Conservation (phyloP, 805 yeast genomes). For the Tetrapisispora iriomotensis region DNA sequence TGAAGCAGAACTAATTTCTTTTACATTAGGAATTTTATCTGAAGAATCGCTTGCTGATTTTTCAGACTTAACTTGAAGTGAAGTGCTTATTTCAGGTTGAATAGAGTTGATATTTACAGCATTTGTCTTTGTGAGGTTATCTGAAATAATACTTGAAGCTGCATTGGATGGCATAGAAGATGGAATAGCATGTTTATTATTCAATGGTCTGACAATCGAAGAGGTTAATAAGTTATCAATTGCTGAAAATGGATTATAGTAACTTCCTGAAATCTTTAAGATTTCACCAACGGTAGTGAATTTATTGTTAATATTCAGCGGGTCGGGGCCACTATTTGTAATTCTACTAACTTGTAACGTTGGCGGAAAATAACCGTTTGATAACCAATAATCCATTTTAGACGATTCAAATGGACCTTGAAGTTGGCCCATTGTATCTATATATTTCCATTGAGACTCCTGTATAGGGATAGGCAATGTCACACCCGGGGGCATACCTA, state of each 20-base stretch:
- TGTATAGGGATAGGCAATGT: constrained; percentile 13
- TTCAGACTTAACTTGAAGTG: too few relatives aligned
- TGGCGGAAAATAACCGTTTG: constrained; percentile 49
- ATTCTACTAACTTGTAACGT: constrained; percentile 49
- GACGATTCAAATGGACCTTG: constrained; percentile 82
- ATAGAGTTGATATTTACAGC: too few relatives aligned
- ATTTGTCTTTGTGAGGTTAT: neutral
- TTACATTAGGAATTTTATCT: neutral
- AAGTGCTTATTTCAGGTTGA: too few relatives aligned
- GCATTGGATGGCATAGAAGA: neutral
- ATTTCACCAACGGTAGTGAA: constrained; percentile 21
- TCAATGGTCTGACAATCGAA: neutral
- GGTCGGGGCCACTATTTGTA: constrained; percentile 15
- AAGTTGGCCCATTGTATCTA: constrained; percentile 56
- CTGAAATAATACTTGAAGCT: neutral
- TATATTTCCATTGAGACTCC: constrained; percentile 59
- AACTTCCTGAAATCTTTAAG: constrained; percentile 15
- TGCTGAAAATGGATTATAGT: constrained; percentile 15
- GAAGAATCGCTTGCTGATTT: neutral
- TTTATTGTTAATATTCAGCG: constrained; percentile 21
- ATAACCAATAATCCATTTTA: constrained; percentile 74
- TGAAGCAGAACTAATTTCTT: neutral
- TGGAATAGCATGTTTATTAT: neutral
- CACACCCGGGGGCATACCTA: neutral
- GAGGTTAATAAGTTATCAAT: constrained; percentile 1